Evolutionary conservation across 2,329 filamentous ascomycete species (phyloP), one percentile per base, ranked within the genome.

Genomic region (Trichoderma afroharzianum): DNA sequence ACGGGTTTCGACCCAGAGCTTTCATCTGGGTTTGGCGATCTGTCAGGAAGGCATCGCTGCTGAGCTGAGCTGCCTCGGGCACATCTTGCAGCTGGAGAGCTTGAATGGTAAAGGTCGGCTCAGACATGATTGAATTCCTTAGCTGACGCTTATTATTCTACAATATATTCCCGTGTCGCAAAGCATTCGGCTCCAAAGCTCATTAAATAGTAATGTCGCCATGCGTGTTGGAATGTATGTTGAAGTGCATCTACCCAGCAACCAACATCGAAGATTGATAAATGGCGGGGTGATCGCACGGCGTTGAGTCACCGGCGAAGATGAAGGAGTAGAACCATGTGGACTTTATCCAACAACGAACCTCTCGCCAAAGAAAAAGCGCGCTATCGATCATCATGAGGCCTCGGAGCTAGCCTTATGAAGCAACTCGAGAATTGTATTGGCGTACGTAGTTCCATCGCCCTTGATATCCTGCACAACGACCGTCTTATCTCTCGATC

Each of bases 401-500:
- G 72, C 39, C 43, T 58, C 68, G 26, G 59, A 30, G 62, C 74
- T 74, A 55, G 79, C 78, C 69, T 73, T 78, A 33, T 73, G 73
- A 63, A 82, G 74, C 63, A 78, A 55, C 36, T 76, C 74, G 24
- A 79, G 75, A 30, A 82, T 74, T 14, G 61, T 75, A 21, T 73
- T 72, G 26, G 76, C 78, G 71, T 77, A 78, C 18, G 73, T 73
- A 6, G 77, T 72, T 21, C 77, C 80, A 3, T 81, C 79, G 0
- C 79, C 80, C 32, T 76, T 73, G 47, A 82, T 71, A 32, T 81
- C 82, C 9, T 69, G 78, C 7, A 86, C 70, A 3, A 83, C 81
- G 14, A 92, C 79, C 0, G 85, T 90, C 80, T 93, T 94, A 57
- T 91, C 87, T 71, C 87, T 85, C 24, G 88, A 90, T 78, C 90